A percentile compares a stretch with the other conserved stretches of the same genome.
These are phyloP conservation scores for Trichosporon ovoides DNA, from an alignment of 1,284 basidiomycete species.

Conservation along the genomic window DNA sequence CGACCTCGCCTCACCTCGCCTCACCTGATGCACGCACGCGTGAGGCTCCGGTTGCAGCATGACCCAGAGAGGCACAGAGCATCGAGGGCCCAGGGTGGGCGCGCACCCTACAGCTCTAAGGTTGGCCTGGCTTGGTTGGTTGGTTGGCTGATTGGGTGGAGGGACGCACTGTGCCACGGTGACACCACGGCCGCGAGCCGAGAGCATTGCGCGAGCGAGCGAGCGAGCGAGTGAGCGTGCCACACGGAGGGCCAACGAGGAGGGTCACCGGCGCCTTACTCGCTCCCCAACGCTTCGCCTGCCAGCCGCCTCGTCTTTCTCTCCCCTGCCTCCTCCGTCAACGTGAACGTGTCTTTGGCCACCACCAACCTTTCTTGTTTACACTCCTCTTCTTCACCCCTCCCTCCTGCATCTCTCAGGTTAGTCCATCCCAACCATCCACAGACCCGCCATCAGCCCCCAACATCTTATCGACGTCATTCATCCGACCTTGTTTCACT, in stretches of 20 bases:
- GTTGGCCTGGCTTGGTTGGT: too few relatives aligned
- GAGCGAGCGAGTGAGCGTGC: too few relatives aligned
- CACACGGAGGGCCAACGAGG: too few relatives aligned
- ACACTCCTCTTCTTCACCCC: not conserved
- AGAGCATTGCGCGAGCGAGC: not conserved
- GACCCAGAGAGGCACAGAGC: too few relatives aligned
- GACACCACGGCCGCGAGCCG: not conserved
- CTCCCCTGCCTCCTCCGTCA: not conserved
- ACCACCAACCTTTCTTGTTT: slow-evolving; percentile 2
- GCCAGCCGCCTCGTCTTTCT: too few relatives aligned
- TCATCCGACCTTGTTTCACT: slow-evolving; percentile 1
- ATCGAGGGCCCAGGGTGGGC: too few relatives aligned
- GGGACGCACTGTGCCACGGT: too few relatives aligned
- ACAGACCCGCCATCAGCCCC: not conserved
- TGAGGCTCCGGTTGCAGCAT: not conserved
- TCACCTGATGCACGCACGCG: not conserved
- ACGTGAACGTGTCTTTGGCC: slow-evolving; percentile 3
- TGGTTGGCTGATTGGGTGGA: too few relatives aligned
- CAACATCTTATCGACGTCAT: not conserved
- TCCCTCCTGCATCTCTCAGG: not conserved
- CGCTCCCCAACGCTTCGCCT: not conserved
- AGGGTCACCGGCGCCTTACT: too few relatives aligned
- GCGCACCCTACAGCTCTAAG: too few relatives aligned
- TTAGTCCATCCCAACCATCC: not conserved
- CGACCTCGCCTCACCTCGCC: too few relatives aligned